Percentiles rank a stretch among this genome's conserved stretches.
phyloP scores from a whole-genome alignment of 2,329 filamentous ascomycete genomes.

The Hyphodiscus sp. region DNA sequence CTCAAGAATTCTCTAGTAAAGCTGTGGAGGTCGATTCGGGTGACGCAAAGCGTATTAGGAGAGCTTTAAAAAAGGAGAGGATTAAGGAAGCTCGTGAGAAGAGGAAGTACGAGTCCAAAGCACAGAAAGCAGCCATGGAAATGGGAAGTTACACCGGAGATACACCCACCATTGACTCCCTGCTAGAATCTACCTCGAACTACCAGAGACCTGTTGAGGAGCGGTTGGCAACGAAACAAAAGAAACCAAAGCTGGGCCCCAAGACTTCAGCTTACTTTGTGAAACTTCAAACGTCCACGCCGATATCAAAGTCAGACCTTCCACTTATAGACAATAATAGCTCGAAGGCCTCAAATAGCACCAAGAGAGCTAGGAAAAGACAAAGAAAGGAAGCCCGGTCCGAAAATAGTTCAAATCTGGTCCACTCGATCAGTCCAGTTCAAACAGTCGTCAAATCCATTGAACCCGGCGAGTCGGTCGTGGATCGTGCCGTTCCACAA shows the following conservation, averaged over 20 bases:
- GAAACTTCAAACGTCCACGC: background rate
- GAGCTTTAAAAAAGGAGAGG: background rate
- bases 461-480: background rate
- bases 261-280: slow-evolving; percentile 7
- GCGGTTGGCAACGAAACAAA: background rate
- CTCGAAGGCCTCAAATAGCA: background rate
- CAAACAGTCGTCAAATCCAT: background rate
- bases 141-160: background rate
- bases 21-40: background rate
- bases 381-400: background rate
- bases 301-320: background rate
- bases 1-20: background rate
- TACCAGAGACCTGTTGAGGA: background rate
- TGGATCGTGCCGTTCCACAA: background rate
- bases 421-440: background rate
- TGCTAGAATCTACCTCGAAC: background rate
- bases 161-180: background rate
- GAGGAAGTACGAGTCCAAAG: background rate
- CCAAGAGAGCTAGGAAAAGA: background rate
- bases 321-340: background rate
- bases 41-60: background rate
- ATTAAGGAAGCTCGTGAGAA: background rate
- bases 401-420: background rate
- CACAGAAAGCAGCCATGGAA: background rate
- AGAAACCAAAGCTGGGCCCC: slow-evolving; percentile 6